Percentiles rank a stretch among this genome's conserved stretches.
Conservation (phyloP, 2,329 filamentous ascomycete species). For the Sporothrix euskadiensis region DNA sequence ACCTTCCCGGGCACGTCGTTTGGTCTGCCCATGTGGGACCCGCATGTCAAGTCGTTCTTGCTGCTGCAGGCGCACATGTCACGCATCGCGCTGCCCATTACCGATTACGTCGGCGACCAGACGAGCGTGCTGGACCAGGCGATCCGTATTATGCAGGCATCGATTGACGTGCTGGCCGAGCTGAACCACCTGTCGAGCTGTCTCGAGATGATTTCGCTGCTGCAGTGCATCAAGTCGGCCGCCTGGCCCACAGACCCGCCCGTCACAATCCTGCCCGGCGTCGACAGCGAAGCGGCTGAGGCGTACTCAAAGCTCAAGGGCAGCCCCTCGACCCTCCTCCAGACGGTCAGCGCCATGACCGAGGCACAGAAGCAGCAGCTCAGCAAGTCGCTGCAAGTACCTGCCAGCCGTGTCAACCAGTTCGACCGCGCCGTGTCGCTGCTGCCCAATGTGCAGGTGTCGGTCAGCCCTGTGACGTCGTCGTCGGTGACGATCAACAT, state of each 20-base stretch:
- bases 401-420: constrained; percentile 45
- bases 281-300: constrained; percentile 45
- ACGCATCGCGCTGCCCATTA: constrained; percentile 86
- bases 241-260: constrained; percentile 85
- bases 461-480: constrained; percentile 61
- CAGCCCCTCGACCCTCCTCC: constrained; percentile 41
- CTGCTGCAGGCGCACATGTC: constrained; percentile 94
- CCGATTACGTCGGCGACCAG: constrained; percentile 96
- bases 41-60: constrained; percentile 93
- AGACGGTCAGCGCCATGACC: constrained; percentile 45
- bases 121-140: constrained; percentile 88
- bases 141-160: constrained; percentile 94
- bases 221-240: constrained; percentile 90
- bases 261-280: constrained; percentile 74
- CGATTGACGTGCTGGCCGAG: constrained; percentile 90
- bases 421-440: constrained; percentile 62
- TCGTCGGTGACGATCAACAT: constrained; percentile 63
- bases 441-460: constrained; percentile 69
- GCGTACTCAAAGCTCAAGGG: background rate
- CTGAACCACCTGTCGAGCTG: constrained; percentile 78
- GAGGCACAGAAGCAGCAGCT: constrained; percentile 46
- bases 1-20: constrained; percentile 62
- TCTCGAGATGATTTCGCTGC: constrained; percentile 75
- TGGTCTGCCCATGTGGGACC: constrained; percentile 93
- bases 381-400: constrained; percentile 54